Evolutionary conservation across 148 eudicot species (phyloP).

Genomic region (Chenopodium formosanum): DNA sequence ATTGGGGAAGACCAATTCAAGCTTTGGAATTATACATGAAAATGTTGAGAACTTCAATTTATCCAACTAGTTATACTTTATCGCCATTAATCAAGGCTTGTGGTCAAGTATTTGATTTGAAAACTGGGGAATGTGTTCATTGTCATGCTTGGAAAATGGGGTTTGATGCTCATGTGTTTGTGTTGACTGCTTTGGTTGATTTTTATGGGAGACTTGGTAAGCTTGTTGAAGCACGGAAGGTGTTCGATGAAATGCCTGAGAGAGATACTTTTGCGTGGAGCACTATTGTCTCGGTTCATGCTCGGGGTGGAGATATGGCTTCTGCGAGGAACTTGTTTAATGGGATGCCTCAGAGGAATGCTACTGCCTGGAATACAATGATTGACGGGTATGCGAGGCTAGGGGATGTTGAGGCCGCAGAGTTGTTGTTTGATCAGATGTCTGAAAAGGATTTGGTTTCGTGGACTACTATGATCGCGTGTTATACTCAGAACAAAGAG

Average conservation of each 20-base stretch:
- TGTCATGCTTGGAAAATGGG: slow-evolving; percentile 66
- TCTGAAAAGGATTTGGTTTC: slow-evolving; percentile 56
- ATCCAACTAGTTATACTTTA: slow-evolving; percentile 62
- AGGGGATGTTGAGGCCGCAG: slow-evolving; percentile 55
- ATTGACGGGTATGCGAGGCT: slow-evolving; percentile 63
- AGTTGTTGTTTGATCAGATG: slow-evolving; percentile 49
- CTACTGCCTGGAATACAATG: slow-evolving; percentile 68
- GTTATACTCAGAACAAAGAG: slow-evolving; percentile 53
- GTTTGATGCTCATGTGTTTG: slow-evolving; percentile 47
- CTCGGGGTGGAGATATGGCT: slow-evolving; percentile 52
- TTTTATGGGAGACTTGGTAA: slow-evolving; percentile 49
- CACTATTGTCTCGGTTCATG: slow-evolving; percentile 51
- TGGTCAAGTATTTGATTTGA: slow-evolving; percentile 14
- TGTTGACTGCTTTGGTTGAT: slow-evolving; percentile 65
- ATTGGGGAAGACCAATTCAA: slow-evolving; percentile 38
- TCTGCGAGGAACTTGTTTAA: slow-evolving; percentile 53
- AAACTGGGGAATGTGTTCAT: slow-evolving; percentile 52
- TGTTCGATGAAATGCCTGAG: slow-evolving; percentile 73
- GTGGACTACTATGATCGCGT: slow-evolving; percentile 80
- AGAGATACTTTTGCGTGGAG: slow-evolving; percentile 73
- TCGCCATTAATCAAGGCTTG: slow-evolving; percentile 63
- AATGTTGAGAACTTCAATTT: slow-evolving; percentile 41
- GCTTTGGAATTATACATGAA: slow-evolving; percentile 50
- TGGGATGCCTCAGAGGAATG: slow-evolving; percentile 61
- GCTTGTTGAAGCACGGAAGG: slow-evolving; percentile 41